A percentile compares a stretch with the other conserved stretches of the same genome.
Conservation (phyloP, 176 grass and related monocot species). For the Raddia distichophylla region DNA sequence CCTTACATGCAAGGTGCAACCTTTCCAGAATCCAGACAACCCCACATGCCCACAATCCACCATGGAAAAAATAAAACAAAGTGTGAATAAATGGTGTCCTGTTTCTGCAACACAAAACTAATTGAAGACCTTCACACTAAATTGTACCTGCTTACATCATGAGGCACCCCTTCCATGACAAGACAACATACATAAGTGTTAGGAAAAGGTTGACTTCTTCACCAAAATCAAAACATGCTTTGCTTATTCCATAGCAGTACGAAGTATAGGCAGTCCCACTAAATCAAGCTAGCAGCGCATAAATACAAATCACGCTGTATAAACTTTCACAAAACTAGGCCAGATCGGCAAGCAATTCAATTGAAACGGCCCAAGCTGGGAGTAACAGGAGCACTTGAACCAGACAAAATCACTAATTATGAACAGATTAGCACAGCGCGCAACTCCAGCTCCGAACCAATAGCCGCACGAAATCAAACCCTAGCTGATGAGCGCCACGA, state of each 20-base stretch:
- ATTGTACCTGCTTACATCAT: conserved; percentile 1
- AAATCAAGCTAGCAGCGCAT: neutral
- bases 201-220: neutral
- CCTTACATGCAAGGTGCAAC: neutral
- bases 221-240: neutral
- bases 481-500: conserved; percentile 11
- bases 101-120: conserved; percentile 12
- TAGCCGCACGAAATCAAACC: conserved; percentile 18
- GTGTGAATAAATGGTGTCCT: conserved; percentile 23
- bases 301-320: neutral
- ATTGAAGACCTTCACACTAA: conserved; percentile 9
- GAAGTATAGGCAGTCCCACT: neutral
- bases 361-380: neutral
- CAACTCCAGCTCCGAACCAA: conserved; percentile 20
- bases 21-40: neutral
- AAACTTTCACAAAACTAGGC: neutral
- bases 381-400: neutral
- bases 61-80: neutral
- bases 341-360: conserved; percentile 27
- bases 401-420: neutral
- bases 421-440: neutral
- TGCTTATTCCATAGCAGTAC: neutral
- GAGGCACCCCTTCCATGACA: neutral
- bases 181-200: conserved; percentile 27
- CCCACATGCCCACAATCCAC: neutral